Base-by-base conservation (phyloP, 78 protist species). In the Tieghemostelium lacteum region DNA sequence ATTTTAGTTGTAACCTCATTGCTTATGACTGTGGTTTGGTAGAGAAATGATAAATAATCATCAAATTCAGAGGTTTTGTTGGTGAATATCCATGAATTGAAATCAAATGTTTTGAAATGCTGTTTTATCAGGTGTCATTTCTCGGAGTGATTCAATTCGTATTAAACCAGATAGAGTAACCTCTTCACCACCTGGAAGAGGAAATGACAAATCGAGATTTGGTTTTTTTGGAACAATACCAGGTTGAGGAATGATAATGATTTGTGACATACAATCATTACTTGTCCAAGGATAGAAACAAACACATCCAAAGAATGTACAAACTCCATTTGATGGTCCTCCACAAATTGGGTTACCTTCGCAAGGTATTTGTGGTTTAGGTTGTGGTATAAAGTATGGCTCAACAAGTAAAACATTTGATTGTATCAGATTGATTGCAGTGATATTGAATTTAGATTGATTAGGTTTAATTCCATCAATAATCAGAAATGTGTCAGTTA, bases 281-380 rank as follows among this genome's bases (percentile, higher is more conserved):
- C n/a, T n/a, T n/a, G n/a, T n/a, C n/a, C n/a, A n/a, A 45, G 60
- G 60, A 28, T 16, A 2, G 16, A 24, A 22, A 45, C 75, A 67
- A 40, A 26, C 42, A 42, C 75, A 67, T 33, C 75, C 58, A 42
- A 40, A 54, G 3, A 45, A 17, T 40, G 36, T 58, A 42, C 75
- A 67, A 28, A 40, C 75, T 40, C 75, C 75, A 22, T 42, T 67
- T 2, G 28, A 6, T 24, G 55, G 54, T 26, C 75, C 75, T 26
- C 75, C 75, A 67, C 75, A 67, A 12, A 12, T 8, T 49, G 54
- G 54, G 26, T 67, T 36, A 45, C 36, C 36, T 67, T 54, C 60
- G 28, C 75, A 67, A 7, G 24, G 1, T 19, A 67, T 40, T 42
- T 34, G 54, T 2, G 17, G 8, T 28, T 40, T 45, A 28, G 50